Evolutionary conservation across 331 rosid genomes (phyloP).

Genomic region (Malus hybrid): DNA sequence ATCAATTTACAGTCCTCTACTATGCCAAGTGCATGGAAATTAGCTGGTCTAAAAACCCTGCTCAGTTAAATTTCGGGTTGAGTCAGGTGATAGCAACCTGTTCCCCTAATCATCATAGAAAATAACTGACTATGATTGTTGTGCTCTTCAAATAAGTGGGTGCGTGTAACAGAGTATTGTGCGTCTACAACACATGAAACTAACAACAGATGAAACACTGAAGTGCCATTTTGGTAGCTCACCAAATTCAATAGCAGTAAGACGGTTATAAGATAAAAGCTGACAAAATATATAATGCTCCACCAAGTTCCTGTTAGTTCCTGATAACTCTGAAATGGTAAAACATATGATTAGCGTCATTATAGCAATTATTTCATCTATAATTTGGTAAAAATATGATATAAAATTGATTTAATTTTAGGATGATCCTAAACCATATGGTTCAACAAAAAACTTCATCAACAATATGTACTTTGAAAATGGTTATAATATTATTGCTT

Average conservation of each 20-base stretch:
- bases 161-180: neutral
- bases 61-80: neutral
- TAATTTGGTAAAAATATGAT: neutral
- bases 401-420: neutral
- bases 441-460: neutral
- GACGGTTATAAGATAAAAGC: slow-evolving; percentile 78
- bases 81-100: neutral
- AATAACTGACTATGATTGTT: neutral
- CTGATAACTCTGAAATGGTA: slow-evolving; percentile 71
- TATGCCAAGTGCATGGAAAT: neutral
- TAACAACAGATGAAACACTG: neutral
- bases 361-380: neutral
- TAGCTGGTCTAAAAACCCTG: neutral
- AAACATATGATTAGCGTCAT: slow-evolving; percentile 13
- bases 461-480: too few species aligned
- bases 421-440: neutral
- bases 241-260: slow-evolving; percentile 93
- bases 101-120: neutral
- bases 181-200: neutral
- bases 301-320: slow-evolving; percentile 76
- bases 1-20: neutral
- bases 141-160: neutral
- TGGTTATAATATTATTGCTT: too few species aligned
- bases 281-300: slow-evolving; percentile 61
- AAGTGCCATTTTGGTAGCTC: slow-evolving; percentile 14